Base-by-base conservation (phyloP, 192 early-diverging fungal species). In the Backusella parvicylindrica region DNA sequence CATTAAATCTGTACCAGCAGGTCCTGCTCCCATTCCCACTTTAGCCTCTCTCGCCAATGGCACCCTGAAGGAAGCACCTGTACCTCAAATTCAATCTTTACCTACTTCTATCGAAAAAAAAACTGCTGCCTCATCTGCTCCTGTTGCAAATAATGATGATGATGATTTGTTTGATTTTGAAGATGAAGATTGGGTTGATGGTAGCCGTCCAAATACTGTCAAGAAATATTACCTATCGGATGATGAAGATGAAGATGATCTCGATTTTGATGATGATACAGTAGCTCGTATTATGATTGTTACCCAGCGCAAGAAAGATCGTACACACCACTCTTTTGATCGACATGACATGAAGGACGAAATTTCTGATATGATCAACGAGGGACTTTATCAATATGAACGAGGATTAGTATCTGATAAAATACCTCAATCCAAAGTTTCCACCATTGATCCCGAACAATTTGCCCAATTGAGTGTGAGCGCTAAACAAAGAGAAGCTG, bases 351-450 rank as follows among this genome's bases (percentile, higher is more conserved):
- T 88, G 82, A 89, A 94, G 33, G 92, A 92, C 38, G 95, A 97
- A 31, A 87, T 97, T 73, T 85, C 89, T 21, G 94, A 97, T 68
- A 95, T 96, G 79, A 98, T 98, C 77, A 98, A 92, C 82, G 97
- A 98, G 79, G 97, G 96, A 0, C 85, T 98, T 18, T 93, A 93
- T 77, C 86, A 94, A 75, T 98, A 97, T 72, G 96, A 98, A 77
- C 81, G 87, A 43, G 91, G 93, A 30, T 81, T 70, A 38, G 70
- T 43, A 72, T 74, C 81, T 36, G 66, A 70, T 32, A 85, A 84
- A 69, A 8, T 23, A 47, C 76, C 65, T 68, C 84, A 78, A 64
- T 68, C 75, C 75, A 93, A 93, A 78, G 86, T 93, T 16, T 82
- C 83, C 71, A 89, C 90, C 28, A 86, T 92, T 31, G 78, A 84